Percentiles rank a stretch among this genome's conserved stretches.
Conservation (phyloP, 306 rosid genomes). For the apple (Malus domestica) region ASM211411v1 NC_041802.1:32124001-32124500, state of each 20-base stretch:
- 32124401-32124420: slow-evolving; percentile 46
- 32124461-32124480: slow-evolving; percentile 94
- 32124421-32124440: slow-evolving; percentile 99
- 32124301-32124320: neutral
- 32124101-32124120: neutral
- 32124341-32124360: neutral
- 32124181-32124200: neutral
- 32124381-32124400: slow-evolving; percentile 26
- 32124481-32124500: slow-evolving; percentile 98
- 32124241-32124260: neutral
- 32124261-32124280: neutral
- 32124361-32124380: neutral
- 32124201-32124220: neutral
- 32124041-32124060: slow-evolving; percentile 7
- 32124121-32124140: neutral
- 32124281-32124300: neutral
- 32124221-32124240: neutral
- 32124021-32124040: neutral
- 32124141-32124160: neutral
- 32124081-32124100: neutral
- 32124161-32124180: neutral
- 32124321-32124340: neutral
- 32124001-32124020: slow-evolving; percentile 2
- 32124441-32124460: slow-evolving; percentile 90
- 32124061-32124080: neutral